Evolutionary conservation across 495 filamentous ascomycete genomes (phyloP), one percentile per base, ranked within the genome.

Genomic region (Margaritispora aquatica): DNA sequence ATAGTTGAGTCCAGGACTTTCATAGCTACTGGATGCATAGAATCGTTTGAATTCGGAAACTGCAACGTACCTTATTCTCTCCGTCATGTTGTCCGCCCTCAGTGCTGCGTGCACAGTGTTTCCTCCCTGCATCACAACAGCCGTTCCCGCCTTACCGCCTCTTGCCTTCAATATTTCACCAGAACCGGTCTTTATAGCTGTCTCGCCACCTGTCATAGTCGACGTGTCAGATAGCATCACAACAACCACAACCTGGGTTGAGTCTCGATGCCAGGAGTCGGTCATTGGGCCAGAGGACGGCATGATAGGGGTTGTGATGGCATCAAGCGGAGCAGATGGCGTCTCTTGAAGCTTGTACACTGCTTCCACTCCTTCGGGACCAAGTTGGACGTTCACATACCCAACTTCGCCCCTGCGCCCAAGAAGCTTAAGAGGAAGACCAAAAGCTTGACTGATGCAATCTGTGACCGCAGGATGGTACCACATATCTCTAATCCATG

Each of bases 151-250:
- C 46, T 29, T 44, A 1, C 21, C 57, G 1, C 57, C 57, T 9
- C 49, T 52, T 4, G 49, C 49, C 29, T 59, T 59, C 21, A 59
- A 17, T 5, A 59, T 21, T 9, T 19, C 17, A 17, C 49, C 57
- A 24, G 51, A 26, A 11, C 49, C 49, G 8, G 26, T 38, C 23
- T 34, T 5, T 13, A 59, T 59, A 13, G 57, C 57, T 4, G 57
- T 59, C 24, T 59, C 49, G 31, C 57, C 57, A 4, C 57, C 57
- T 11, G 20, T 27, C 57, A 59, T 59, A 21, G 19, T 53, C n/a
- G 26, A 53, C 1, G 57, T 59, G 27, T 59, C 57, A 47, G 26
- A 41, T 3, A 59, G 22, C 57, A 59, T 44, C 7, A 59, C 48
- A 7, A 59, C 49, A 20, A 47, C 48, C 2, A 59, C 57, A 27